phyloP scores from a whole-genome alignment of 768 basidiomycete species.

The Lyophyllum atratum region DNA sequence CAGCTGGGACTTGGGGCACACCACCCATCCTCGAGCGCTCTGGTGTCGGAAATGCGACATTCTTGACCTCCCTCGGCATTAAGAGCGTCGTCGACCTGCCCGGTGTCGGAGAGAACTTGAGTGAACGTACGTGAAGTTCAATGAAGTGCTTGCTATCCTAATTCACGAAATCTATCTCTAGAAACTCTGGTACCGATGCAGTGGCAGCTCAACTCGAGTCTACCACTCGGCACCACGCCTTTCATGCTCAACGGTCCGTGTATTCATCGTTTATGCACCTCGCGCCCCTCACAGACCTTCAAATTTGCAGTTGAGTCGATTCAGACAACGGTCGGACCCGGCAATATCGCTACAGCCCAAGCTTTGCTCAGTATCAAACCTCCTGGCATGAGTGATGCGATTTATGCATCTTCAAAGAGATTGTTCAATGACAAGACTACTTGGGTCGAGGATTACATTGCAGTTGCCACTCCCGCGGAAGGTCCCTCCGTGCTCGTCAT shows the following conservation, averaged over 20 bases:
- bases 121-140: not conserved
- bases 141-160: not conserved
- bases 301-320: not conserved
- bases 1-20: not conserved
- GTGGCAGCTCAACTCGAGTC: slow-evolving; percentile 3
- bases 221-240: not conserved
- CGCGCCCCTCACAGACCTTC: not conserved
- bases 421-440: not conserved
- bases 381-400: not conserved
- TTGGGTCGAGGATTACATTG: slow-evolving; percentile 5
- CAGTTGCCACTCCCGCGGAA: not conserved
- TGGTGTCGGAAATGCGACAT: slow-evolving; percentile 1
- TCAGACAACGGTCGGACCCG: not conserved
- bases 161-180: not conserved
- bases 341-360: not conserved
- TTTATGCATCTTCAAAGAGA: not conserved
- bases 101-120: slow-evolving; percentile 8
- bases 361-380: not conserved
- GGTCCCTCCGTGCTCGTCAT: not conserved
- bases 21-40: slow-evolving; percentile 2
- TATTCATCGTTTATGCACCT: not conserved
- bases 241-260: slow-evolving; percentile 3
- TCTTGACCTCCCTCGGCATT: slow-evolving; percentile 1
- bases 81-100: slow-evolving; percentile 8
- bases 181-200: not conserved